A percentile compares a stretch with the other conserved stretches of the same genome.
Evolutionary conservation across 805 yeast species (phyloP).

Genomic region (Pichia manshurica): DNA sequence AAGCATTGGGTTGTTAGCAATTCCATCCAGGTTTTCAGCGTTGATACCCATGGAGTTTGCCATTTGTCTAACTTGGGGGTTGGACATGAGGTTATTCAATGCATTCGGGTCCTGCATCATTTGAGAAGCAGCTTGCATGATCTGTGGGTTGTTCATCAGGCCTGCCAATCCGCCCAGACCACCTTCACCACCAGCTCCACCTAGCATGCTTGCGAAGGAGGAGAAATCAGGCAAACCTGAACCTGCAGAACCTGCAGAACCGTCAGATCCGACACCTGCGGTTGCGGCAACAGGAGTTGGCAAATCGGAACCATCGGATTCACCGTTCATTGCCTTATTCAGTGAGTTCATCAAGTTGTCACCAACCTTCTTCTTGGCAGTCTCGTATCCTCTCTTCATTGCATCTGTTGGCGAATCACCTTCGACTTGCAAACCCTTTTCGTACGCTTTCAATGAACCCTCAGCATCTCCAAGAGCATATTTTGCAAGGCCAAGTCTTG

Average conservation of each 20-base stretch:
- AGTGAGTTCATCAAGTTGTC: constrained; percentile 53
- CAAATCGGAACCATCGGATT: constrained; percentile 21
- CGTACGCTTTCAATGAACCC: constrained; percentile 86
- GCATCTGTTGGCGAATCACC: constrained; percentile 81
- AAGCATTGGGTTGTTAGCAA: constrained; percentile 79
- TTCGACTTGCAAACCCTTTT: constrained; percentile 79
- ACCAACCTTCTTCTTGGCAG: constrained; percentile 83
- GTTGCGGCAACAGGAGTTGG: constrained; percentile 23
- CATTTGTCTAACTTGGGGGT: constrained; percentile 88
- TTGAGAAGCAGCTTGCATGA: constrained; percentile 82
- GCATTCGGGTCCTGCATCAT: constrained; percentile 86
- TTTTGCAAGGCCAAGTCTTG: constrained; percentile 89
- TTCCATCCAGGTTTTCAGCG: constrained; percentile 51
- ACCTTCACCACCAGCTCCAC: constrained; percentile 67
- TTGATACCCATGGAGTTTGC: constrained; percentile 72
- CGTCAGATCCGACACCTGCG: constrained; percentile 25
- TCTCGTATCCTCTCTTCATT: constrained; percentile 89
- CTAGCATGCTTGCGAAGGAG: constrained; percentile 53
- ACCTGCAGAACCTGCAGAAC: constrained; percentile 24
- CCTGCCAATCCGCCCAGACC: constrained; percentile 62
- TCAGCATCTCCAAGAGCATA: constrained; percentile 92
- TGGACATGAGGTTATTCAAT: constrained; percentile 65
- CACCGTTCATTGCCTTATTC: constrained; percentile 19
- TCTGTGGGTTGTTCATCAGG: constrained; percentile 74
- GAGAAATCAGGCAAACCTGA: constrained; percentile 65